phyloP scores from a whole-genome alignment of 1,284 basidiomycete genomes.

The Anthracocystis setariae region DNA sequence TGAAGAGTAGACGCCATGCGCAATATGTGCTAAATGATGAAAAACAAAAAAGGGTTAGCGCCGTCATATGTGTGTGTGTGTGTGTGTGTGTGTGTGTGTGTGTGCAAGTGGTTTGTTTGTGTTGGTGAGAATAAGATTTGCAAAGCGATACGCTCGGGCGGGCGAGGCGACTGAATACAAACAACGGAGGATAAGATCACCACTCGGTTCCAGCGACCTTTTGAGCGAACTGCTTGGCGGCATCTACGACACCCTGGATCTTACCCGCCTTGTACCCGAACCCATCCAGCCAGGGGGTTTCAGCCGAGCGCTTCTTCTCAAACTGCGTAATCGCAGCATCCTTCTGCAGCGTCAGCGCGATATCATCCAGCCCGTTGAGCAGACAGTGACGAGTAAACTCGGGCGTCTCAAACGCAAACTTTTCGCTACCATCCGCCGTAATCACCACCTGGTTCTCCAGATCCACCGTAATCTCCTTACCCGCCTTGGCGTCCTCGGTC shows the following conservation, averaged over 20 bases:
- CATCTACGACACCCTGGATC: constrained; percentile 34
- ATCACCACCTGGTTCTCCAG: constrained; percentile 58
- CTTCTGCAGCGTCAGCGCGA: constrained; percentile 62
- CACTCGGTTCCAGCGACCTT: constrained; percentile 57
- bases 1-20: constrained; percentile 27
- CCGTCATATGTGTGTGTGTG: no score
- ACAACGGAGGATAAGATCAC: constrained; percentile 21
- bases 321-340: constrained; percentile 53
- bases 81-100: no score
- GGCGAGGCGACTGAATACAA: no score
- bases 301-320: constrained; percentile 43
- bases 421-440: constrained; percentile 50
- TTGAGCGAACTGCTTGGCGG: constrained; percentile 38
- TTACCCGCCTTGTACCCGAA: constrained; percentile 49
- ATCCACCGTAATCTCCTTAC: constrained; percentile 60
- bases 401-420: constrained; percentile 55
- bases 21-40: no score
- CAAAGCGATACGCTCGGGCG: no score
- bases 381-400: constrained; percentile 63
- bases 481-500: constrained; percentile 57
- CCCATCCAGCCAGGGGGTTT: constrained; percentile 64
- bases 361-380: constrained; percentile 64
- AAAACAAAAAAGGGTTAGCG: no score
- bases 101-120: no score
- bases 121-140: no score